Evolutionary conservation across 495 filamentous ascomycete genomes (phyloP).

Genomic region (Podospora fimiseda): DNA sequence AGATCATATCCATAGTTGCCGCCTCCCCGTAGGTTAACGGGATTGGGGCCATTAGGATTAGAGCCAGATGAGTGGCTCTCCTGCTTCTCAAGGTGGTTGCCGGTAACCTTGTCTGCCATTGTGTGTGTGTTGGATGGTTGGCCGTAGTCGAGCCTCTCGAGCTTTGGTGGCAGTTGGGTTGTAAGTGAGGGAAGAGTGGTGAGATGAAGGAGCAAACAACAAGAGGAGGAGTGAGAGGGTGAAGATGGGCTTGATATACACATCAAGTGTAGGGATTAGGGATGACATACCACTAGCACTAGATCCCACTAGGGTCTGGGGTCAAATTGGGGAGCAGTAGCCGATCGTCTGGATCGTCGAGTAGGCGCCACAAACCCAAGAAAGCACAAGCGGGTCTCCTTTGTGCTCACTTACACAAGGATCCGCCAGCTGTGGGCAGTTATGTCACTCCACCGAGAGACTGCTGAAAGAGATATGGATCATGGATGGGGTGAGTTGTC

Average conservation of each 20-base stretch:
- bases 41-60: slow-evolving; percentile 20
- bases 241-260: slow-evolving; percentile 14
- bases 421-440: not conserved
- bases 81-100: slow-evolving; percentile 27
- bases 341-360: not conserved
- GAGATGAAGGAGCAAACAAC: not conserved
- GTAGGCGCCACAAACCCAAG: not conserved
- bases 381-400: slow-evolving; percentile 1
- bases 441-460: not conserved
- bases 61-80: slow-evolving; percentile 20
- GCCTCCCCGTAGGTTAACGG: slow-evolving; percentile 15
- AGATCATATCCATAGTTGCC: slow-evolving; percentile 40
- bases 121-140: not conserved
- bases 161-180: not conserved
- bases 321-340: not conserved
- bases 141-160: too few relatives aligned
- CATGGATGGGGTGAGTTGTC: not conserved
- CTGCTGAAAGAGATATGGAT: too few relatives aligned
- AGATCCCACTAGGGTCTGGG: slow-evolving; percentile 6
- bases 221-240: not conserved
- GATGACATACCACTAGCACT: not conserved
- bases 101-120: slow-evolving; percentile 15
- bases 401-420: not conserved
- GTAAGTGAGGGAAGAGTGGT: not conserved
- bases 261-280: not conserved